phyloP scores from a whole-genome alignment of 2,329 filamentous ascomycete species.

The Alternaria tenuissima region DNA sequence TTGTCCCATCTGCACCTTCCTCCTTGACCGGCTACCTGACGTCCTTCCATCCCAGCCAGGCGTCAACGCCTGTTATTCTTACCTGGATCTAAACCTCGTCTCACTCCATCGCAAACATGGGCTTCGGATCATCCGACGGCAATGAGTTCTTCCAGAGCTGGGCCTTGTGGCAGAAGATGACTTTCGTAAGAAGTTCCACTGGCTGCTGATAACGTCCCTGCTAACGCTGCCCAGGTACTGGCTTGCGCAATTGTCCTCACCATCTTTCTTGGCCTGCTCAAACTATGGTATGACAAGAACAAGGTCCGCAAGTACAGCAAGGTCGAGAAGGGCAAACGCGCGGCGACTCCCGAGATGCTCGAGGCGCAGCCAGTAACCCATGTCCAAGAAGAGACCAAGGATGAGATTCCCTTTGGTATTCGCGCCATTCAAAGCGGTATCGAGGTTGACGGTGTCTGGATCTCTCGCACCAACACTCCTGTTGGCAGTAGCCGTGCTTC shows the following conservation, averaged over 20 bases:
- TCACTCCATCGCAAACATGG: conserved; percentile 27
- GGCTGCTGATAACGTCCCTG: conserved; percentile 3
- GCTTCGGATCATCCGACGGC: conserved; percentile 36
- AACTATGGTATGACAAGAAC: conserved; percentile 62
- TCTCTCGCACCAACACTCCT: conserved; percentile 57
- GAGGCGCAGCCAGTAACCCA: conserved; percentile 67
- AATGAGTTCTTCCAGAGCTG: conserved; percentile 62
- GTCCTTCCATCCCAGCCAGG: conserved; percentile 9
- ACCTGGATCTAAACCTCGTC: conserved; percentile 24
- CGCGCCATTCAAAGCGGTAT: conserved; percentile 84
- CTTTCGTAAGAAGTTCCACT: conserved; percentile 70
- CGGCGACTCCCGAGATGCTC: conserved; percentile 67
- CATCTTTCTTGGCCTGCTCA: conserved; percentile 71
- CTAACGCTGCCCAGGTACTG: conserved; percentile 67
- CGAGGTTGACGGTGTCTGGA: conserved; percentile 80
- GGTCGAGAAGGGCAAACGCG: conserved; percentile 47
- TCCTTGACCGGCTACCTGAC: conserved; percentile 4
- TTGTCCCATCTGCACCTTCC: conserved; percentile 24
- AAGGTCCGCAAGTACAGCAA: conserved; percentile 54
- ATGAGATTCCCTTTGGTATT: conserved; percentile 84
- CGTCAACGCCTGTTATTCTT: conserved; percentile 30
- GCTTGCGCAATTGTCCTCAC: conserved; percentile 74
- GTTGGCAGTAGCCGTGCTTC: conserved; percentile 49
- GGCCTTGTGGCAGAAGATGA: conserved; percentile 89
- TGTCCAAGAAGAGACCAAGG: conserved; percentile 60